phyloP scores from a whole-genome alignment of 1,284 basidiomycete species.

The Pascua guehoae region DNA sequence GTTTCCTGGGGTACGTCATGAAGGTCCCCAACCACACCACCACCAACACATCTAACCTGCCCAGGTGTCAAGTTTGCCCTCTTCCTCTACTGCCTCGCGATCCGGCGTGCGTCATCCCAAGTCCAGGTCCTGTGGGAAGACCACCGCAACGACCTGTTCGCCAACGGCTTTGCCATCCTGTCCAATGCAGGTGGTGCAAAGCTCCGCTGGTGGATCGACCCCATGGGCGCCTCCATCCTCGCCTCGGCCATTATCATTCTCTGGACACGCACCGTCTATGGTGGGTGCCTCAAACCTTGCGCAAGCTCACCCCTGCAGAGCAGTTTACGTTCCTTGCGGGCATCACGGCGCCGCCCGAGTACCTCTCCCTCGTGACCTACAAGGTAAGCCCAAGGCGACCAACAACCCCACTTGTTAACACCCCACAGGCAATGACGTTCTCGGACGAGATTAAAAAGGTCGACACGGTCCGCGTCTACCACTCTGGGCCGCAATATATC shows the following conservation, averaged over 20 bases:
- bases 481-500: slow-evolving; percentile 71
- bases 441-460: slow-evolving; percentile 77
- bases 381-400: slow-evolving; percentile 53
- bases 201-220: slow-evolving; percentile 51
- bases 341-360: slow-evolving; percentile 84
- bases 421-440: slow-evolving; percentile 66
- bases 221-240: slow-evolving; percentile 57
- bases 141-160: slow-evolving; percentile 83
- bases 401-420: no score
- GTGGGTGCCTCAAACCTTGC: no score
- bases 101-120: slow-evolving; percentile 78
- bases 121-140: slow-evolving; percentile 93
- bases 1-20: slow-evolving; percentile 64
- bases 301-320: slow-evolving; percentile 24
- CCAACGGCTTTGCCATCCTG: slow-evolving; percentile 67
- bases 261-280: slow-evolving; percentile 68
- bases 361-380: slow-evolving; percentile 86
- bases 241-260: slow-evolving; percentile 73
- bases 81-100: slow-evolving; percentile 79
- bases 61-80: slow-evolving; percentile 68
- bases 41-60: neutral
- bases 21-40: neutral
- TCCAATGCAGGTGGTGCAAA: slow-evolving; percentile 89
- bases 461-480: slow-evolving; percentile 84
- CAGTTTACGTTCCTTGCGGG: slow-evolving; percentile 88